A percentile compares a stretch with the other conserved stretches of the same genome.
These are phyloP conservation scores for Abortiporus biennis DNA, from an alignment of 1,284 basidiomycete species.

Conservation along the genomic window DNA sequence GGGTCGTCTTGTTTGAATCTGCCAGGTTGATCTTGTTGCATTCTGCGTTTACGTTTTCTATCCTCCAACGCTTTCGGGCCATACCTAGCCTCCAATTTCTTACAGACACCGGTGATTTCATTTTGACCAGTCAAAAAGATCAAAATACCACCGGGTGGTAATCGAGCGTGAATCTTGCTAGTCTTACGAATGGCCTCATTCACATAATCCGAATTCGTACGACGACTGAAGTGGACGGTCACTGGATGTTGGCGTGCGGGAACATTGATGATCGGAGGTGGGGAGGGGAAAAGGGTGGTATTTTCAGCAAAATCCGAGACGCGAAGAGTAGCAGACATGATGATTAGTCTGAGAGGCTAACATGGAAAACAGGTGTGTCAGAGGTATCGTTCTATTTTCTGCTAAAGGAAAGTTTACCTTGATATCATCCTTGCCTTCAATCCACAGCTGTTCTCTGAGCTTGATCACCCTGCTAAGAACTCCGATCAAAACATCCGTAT, in stretches of 20 bases:
- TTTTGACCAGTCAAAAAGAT: constrained; percentile 78
- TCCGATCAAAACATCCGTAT: constrained; percentile 97
- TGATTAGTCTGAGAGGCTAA: constrained; percentile 86
- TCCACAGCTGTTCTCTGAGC: constrained; percentile 86
- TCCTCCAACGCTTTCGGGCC: constrained; percentile 60
- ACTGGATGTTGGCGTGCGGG: constrained; percentile 93
- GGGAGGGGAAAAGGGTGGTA: constrained; percentile 69
- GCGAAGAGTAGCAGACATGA: constrained; percentile 98
- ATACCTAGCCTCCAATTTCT: constrained; percentile 75
- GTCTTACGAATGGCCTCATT: constrained; percentile 89
- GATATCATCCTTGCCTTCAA: constrained; percentile 55
- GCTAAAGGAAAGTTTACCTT: constrained; percentile 41
- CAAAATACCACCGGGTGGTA: constrained; percentile 68
- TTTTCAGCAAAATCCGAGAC: constrained; percentile 94
- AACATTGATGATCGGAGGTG: constrained; percentile 90
- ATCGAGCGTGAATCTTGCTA: constrained; percentile 68
- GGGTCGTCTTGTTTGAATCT: too few relatives aligned
- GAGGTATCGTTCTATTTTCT: not conserved
- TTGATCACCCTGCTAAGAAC: constrained; percentile 90
- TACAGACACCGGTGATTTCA: constrained; percentile 64
- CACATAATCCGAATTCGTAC: constrained; percentile 86
- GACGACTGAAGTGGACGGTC: constrained; percentile 88
- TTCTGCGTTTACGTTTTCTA: constrained; percentile 31
- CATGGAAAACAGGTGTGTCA: not conserved
- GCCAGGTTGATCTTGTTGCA: not conserved